Percentiles rank a stretch among this genome's conserved stretches.
phyloP scores from a whole-genome alignment of 148 eudicot genomes.

The Cornus kousa region DNA sequence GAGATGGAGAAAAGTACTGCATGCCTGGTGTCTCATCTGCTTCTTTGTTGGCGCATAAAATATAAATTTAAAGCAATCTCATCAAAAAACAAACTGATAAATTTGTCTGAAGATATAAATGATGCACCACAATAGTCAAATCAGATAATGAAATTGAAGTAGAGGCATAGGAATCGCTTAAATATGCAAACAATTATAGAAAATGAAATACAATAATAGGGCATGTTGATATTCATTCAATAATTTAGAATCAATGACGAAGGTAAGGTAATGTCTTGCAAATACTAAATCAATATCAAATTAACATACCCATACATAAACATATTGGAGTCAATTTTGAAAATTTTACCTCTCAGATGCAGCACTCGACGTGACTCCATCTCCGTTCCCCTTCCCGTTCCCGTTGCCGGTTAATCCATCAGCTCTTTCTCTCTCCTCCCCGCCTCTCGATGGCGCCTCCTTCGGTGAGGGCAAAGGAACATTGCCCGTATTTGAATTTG shows the following conservation, averaged over 20 bases:
- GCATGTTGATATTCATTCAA: neutral
- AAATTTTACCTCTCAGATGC: neutral
- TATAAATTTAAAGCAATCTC: too few species aligned
- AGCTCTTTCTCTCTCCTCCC: slow-evolving; percentile 25
- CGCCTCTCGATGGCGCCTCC: slow-evolving; percentile 3
- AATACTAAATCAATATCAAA: neutral
- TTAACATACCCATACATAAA: neutral
- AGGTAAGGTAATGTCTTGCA: neutral
- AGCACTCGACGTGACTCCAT: neutral
- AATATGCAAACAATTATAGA: neutral
- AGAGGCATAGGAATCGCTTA: neutral
- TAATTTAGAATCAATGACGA: neutral
- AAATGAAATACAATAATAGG: neutral
- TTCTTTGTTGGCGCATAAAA: too few species aligned
- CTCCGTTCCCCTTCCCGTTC: slow-evolving; percentile 8
- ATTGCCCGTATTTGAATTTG: neutral
- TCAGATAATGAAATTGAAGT: neutral
- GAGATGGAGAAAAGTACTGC: too few species aligned
- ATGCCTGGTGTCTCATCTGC: too few species aligned
- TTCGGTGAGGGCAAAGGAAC: slow-evolving; percentile 49
- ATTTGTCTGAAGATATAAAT: too few species aligned
- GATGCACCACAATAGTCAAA: too few species aligned
- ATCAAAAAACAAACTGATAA: too few species aligned
- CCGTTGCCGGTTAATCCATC: neutral
- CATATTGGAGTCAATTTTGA: neutral